phyloP scores from a whole-genome alignment of 2,329 filamentous ascomycete genomes.

The Myriosclerotinia duriaeana region DNA sequence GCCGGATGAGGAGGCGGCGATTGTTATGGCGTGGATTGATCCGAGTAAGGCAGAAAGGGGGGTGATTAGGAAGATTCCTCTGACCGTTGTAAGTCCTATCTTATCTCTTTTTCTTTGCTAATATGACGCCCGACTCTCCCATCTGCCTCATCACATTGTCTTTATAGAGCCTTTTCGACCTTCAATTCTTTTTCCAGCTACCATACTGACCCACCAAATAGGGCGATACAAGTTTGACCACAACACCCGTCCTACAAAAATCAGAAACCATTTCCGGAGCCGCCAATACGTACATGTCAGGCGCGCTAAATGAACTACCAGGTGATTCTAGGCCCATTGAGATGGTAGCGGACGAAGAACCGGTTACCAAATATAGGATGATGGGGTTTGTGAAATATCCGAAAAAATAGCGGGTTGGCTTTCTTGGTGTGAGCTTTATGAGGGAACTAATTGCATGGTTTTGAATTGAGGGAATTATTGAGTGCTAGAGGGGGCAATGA shows the following conservation, averaged over 20 bases:
- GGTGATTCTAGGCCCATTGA: conserved; percentile 14
- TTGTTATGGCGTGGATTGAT: conserved; percentile 46
- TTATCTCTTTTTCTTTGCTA: background rate
- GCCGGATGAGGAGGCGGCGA: conserved; percentile 42
- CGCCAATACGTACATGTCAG: conserved; percentile 1
- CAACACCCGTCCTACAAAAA: conserved; percentile 17
- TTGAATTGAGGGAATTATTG: background rate
- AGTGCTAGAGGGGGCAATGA: background rate
- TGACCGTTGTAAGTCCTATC: conserved; percentile 20
- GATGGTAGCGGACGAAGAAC: conserved; percentile 22
- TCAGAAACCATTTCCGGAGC: background rate
- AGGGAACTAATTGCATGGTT: background rate
- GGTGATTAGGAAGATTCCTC: conserved; percentile 41
- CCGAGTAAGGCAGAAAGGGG: conserved; percentile 39
- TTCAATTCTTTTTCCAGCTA: background rate
- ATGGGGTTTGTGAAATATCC: conserved; percentile 17
- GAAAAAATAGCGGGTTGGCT: background rate
- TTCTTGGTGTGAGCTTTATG: background rate
- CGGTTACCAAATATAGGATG: conserved; percentile 20
- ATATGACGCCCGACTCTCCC: background rate
- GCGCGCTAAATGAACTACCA: conserved; percentile 12
- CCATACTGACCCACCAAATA: background rate
- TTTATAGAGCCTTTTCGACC: too few species aligned
- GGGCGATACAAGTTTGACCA: background rate
- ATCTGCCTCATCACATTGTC: background rate